Evolutionary conservation across 495 filamentous ascomycete genomes (phyloP), one percentile per base, ranked within the genome.

Genomic region (Aspergillus biplanus): DNA sequence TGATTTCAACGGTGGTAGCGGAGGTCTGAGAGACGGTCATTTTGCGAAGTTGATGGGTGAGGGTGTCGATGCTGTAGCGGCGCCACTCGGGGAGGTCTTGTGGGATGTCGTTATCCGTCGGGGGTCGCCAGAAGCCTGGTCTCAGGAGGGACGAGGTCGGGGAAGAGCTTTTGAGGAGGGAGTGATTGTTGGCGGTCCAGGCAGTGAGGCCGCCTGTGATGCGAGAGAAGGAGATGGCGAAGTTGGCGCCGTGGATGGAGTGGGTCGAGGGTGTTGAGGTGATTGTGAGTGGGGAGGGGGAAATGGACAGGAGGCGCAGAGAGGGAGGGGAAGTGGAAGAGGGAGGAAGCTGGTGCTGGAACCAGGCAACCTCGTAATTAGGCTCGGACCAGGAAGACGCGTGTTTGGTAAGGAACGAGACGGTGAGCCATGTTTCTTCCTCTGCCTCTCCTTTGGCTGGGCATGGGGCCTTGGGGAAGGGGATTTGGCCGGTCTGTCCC

Each of bases 31-130:
- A 33, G 37, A 64, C 9, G 32, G 9, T 0, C 4, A 63, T n/a
- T 2, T 15, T 31, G 15, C 62, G 62, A 13, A 64, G 62, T 13
- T 53, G 47, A 21, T 33, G 46, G 33, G 55, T 59, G 9, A 64
- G 48, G 6, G 55, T 46, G 56, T 64, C 55, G 27, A 64, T 48
- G 7, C 69, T 49, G 67, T 74, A 73, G 37, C 71, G 65, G 27
- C 70, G 64, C 80, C 81, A 82, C 39, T 68, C 62, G 15, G 39
- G 44, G 5, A 73, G 76, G 37, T 80, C 74, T 34, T 71, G 71
- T 1, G 84, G 78, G 8, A 77, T 74, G 65, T 91, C 89, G 71
- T 90, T 90, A 71, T 90, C 85, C 5, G 89, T 91, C 31, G 81
- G 82, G 18, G 77, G 76, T n/a, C 78, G 77, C 75, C 75, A 81